Evolutionary conservation across 1,284 basidiomycete genomes (phyloP), one percentile per base, ranked within the genome.

Genomic region (Microbotryum silenes-acaulis): DNA sequence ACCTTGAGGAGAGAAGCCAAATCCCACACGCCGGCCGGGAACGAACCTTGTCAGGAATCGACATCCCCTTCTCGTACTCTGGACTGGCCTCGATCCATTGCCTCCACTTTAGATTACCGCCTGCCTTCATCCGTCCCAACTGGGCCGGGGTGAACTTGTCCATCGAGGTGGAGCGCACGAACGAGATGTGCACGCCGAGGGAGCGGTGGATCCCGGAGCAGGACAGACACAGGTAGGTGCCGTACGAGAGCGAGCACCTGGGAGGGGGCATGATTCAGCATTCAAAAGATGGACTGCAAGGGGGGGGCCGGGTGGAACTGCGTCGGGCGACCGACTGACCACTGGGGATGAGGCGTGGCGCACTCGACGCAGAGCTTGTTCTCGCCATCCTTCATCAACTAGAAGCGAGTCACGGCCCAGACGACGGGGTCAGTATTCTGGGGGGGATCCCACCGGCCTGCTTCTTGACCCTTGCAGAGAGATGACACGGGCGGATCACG

Each of bases 141-240:
- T 97, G 91, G 58, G 91, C 89, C 47, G 86, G 83, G 62, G 89
- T 87, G 91, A 91, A 96, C 71, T 71, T 71, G 66, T 63, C 66
- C 57, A 49, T 9, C 31, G 18, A 45, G 21, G 49, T 48, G 6
- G 37, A 21, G 91, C 84, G 54, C 88, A 72, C 91, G 82, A 58
- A 94, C 89, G 77, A 93, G 72, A 91, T 81, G 75, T 92, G 89
- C 29, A 91, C 89, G 51, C 89, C 89, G 71, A 91, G 86, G 55
- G 89, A 85, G 77, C 92, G 81, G 77, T 97, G 92, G 46, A 85
- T 80, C 31, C 91, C 91, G 20, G 89, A 90, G 75, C 92, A 96
- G 84, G 89, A 77, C 47, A 97, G 80, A 75, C 92, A 97, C 66
- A 96, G 82, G 75, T 93, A 92, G 56, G 89, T 81, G 57, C 88